These are phyloP conservation scores for Penicillium sp. DNA, from an alignment of 2,329 filamentous ascomycete genomes.

Conservation along the genomic window DNA sequence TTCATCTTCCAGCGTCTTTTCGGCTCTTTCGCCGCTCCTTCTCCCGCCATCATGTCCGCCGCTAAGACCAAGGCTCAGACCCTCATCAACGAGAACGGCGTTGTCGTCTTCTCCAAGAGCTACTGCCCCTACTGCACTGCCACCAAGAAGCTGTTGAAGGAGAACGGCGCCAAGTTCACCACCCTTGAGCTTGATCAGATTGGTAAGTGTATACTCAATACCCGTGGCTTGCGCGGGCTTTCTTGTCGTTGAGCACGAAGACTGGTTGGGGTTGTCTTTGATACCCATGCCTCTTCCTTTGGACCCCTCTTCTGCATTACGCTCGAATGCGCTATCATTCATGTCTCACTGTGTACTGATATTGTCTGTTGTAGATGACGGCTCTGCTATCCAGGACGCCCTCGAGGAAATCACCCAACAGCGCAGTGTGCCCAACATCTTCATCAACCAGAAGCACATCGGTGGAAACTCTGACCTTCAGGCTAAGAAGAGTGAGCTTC, in stretches of 20 bases:
- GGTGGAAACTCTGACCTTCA: constrained; percentile 92
- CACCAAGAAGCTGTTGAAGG: constrained; percentile 71
- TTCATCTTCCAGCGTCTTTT: constrained; percentile 74
- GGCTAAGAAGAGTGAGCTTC: constrained; percentile 62
- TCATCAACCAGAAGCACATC: constrained; percentile 86
- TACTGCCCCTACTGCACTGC: constrained; percentile 91
- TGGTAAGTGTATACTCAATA: constrained; percentile 55
- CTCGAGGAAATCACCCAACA: constrained; percentile 78
- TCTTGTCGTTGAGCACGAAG: neutral
- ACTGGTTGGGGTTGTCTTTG: neutral
- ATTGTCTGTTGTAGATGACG: constrained; percentile 62
- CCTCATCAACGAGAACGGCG: constrained; percentile 85
- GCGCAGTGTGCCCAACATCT: constrained; percentile 92
- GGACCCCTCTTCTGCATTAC: neutral
- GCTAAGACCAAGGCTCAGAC: constrained; percentile 78
- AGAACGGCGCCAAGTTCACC: constrained; percentile 69
- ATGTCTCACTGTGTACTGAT: neutral
- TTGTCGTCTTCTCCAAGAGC: constrained; percentile 95
- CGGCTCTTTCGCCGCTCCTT: constrained; percentile 52
- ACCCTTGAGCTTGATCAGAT: constrained; percentile 81
- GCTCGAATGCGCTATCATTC: neutral
- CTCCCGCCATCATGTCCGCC: constrained; percentile 71
- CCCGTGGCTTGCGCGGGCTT: neutral
- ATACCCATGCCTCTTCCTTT: neutral
- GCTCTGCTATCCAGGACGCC: constrained; percentile 75